Conservation (phyloP, 2,329 filamentous ascomycete species). For the Aspergillus sp. region DNA sequence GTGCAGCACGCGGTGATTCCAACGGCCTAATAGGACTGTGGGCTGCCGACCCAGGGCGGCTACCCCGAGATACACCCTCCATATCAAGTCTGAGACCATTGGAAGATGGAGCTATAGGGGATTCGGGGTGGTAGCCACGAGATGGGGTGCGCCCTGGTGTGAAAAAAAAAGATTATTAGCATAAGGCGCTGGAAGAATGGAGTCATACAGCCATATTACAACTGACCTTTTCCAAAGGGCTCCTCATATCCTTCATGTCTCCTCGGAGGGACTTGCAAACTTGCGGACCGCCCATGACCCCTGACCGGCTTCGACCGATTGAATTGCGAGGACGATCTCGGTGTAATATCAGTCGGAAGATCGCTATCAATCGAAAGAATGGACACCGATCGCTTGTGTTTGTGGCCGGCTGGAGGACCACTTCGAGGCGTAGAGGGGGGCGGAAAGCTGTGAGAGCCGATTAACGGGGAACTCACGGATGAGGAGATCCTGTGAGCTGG, state of each 20-base stretch:
- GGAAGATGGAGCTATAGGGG: conserved; percentile 26
- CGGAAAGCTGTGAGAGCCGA: conserved; percentile 41
- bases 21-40: conserved; percentile 33
- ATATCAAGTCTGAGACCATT: conserved; percentile 32
- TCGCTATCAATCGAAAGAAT: conserved; percentile 72
- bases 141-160: conserved; percentile 28
- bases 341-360: conserved; percentile 31
- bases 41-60: conserved; percentile 22
- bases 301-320: conserved; percentile 54
- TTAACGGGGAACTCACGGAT: conserved; percentile 39
- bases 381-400: conserved; percentile 73
- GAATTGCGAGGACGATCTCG: conserved; percentile 27
- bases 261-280: conserved; percentile 69
- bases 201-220: background rate
- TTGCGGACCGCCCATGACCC: conserved; percentile 74
- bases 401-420: conserved; percentile 45
- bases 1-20: conserved; percentile 40
- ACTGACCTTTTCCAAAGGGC: conserved; percentile 37
- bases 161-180: conserved; percentile 16
- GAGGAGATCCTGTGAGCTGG: conserved; percentile 38
- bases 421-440: conserved; percentile 33
- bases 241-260: conserved; percentile 42
- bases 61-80: conserved; percentile 26
- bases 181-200: background rate
- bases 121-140: conserved; percentile 31